Conservation (phyloP, 2,329 filamentous ascomycete species). For the Furcasterigmium sp. region DNA sequence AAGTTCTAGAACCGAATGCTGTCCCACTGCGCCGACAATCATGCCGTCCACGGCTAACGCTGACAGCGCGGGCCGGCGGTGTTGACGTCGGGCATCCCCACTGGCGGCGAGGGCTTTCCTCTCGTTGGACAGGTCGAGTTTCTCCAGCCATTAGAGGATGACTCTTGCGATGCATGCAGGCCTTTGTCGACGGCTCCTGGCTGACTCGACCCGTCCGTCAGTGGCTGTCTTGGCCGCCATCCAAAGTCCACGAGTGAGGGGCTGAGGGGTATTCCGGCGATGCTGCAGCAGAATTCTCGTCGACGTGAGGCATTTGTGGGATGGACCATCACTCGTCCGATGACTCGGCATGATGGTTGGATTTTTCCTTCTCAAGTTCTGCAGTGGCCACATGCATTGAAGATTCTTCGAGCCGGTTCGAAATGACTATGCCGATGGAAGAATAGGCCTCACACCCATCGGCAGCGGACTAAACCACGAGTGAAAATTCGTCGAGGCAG, state of each 20-base stretch:
- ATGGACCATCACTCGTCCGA: too few relatives aligned
- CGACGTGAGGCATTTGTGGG: neutral
- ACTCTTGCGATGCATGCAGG: neutral
- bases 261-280: neutral
- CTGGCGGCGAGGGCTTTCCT: neutral
- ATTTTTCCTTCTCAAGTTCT: too few relatives aligned
- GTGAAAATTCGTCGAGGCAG: too few relatives aligned
- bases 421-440: too few relatives aligned
- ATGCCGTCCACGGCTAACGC: neutral
- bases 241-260: too few relatives aligned
- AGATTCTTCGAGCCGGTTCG: too few relatives aligned
- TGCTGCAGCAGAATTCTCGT: neutral
- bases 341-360: too few relatives aligned
- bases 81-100: neutral
- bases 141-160: neutral
- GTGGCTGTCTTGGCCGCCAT: too few relatives aligned
- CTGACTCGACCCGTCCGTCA: neutral
- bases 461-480: too few relatives aligned
- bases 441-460: too few relatives aligned
- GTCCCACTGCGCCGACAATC: neutral
- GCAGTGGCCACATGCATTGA: too few relatives aligned
- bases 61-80: constrained; percentile 1
- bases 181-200: neutral
- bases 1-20: neutral
- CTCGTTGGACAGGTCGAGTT: neutral